phyloP scores from a whole-genome alignment of 768 basidiomycete genomes.

The Calocybe indica region DNA sequence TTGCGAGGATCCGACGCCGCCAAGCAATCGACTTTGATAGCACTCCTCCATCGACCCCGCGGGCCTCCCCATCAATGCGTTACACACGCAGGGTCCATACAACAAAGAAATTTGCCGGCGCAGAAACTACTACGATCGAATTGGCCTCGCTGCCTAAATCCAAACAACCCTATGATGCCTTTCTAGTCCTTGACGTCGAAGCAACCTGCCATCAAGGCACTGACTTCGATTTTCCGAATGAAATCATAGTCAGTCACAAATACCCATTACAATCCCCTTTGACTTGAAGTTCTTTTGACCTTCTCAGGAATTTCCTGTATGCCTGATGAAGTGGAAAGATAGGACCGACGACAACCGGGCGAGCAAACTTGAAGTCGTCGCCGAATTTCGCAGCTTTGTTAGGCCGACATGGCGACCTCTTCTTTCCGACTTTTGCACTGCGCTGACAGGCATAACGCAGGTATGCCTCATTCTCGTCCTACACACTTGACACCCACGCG shows the following conservation, averaged over 20 bases:
- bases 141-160: slow-evolving; percentile 9
- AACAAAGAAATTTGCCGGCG: slow-evolving; percentile 12
- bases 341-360: slow-evolving; percentile 44
- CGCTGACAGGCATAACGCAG: slow-evolving; percentile 90
- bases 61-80: slow-evolving; percentile 6
- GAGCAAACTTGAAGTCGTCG: slow-evolving; percentile 58
- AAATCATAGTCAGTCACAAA: slow-evolving; percentile 74
- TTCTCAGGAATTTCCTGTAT: slow-evolving; percentile 87
- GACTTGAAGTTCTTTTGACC: background rate
- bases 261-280: background rate
- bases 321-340: slow-evolving; percentile 79
- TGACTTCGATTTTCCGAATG: slow-evolving; percentile 83
- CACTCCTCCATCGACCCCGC: background rate
- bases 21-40: background rate
- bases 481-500: slow-evolving; percentile 4
- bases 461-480: slow-evolving; percentile 34
- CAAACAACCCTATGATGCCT: slow-evolving; percentile 60
- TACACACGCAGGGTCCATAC: slow-evolving; percentile 7
- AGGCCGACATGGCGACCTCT: slow-evolving; percentile 80
- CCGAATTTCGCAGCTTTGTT: slow-evolving; percentile 86
- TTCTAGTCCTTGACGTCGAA: slow-evolving; percentile 87
- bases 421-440: slow-evolving; percentile 78
- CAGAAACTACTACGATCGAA: slow-evolving; percentile 3
- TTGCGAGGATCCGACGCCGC: slow-evolving; percentile 7
- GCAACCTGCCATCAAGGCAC: slow-evolving; percentile 71